Conservation (phyloP, 2,329 filamentous ascomycete genomes). For the Acephala macrosclerotiorum region DNA sequence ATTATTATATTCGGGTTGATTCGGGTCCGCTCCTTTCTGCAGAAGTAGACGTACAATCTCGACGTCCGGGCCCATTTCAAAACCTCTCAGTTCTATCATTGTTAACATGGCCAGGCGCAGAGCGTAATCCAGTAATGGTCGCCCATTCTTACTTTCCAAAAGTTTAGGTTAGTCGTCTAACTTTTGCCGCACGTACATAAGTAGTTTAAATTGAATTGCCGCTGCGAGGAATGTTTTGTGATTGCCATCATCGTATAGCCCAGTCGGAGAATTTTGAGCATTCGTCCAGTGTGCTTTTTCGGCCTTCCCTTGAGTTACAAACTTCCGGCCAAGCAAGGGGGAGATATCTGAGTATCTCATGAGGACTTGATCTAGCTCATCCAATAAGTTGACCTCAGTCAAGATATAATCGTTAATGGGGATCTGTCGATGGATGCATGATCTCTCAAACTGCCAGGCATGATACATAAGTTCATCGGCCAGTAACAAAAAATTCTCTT, state of each 20-base stretch:
- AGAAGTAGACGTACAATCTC: neutral
- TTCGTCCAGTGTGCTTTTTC: no score
- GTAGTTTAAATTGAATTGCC: neutral
- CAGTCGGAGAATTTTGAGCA: no score
- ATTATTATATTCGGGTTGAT: no score
- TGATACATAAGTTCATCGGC: neutral
- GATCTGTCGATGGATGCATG: neutral
- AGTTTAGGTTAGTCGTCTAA: neutral
- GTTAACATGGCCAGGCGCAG: no score
- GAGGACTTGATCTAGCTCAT: neutral
- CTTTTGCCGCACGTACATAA: neutral
- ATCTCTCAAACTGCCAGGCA: neutral
- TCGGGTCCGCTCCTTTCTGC: neutral
- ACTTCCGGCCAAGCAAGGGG: no score
- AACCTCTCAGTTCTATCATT: no score
- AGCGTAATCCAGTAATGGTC: neutral
- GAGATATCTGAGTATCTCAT: no score
- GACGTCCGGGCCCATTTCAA: no score
- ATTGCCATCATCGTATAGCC: neutral
- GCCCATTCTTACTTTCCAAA: neutral
- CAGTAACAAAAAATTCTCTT: no score
- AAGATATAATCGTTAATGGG: neutral
- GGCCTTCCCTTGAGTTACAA: no score
- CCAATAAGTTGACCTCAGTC: neutral
- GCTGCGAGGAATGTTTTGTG: neutral